These are phyloP conservation scores for Tetradesmus lagerheimii DNA, from an alignment of 139 green algal species.

Conservation along the genomic window DNA sequence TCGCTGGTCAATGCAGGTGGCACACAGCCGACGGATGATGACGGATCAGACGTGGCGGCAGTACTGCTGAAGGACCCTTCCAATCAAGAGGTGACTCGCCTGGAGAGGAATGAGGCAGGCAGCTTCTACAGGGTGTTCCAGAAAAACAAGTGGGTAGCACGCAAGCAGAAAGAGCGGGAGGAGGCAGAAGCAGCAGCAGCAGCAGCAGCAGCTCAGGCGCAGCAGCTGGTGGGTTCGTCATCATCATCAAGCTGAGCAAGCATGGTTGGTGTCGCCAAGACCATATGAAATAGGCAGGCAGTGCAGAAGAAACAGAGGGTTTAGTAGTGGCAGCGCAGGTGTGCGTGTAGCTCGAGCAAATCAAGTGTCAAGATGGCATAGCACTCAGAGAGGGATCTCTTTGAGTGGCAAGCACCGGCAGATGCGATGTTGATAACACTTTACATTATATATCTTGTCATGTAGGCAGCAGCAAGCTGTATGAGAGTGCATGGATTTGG, in stretches of 20 bases:
- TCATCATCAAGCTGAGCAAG: not conserved
- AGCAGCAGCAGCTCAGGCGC: not conserved
- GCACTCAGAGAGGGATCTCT: no score
- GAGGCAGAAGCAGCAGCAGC: not conserved
- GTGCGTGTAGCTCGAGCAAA: no score
- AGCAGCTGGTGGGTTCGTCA: not conserved
- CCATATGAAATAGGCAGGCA: no score
- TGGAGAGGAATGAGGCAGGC: conserved; percentile 66
- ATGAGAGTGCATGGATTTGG: no score
- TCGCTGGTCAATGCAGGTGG: conserved; percentile 49
- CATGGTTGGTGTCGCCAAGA: no score
- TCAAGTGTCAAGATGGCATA: no score
- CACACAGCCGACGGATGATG: conserved; percentile 10
- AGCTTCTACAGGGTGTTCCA: conserved; percentile 78
- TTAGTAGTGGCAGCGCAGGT: no score
- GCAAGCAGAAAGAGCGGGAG: conserved; percentile 46
- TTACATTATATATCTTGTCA: not conserved
- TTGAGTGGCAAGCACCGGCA: no score
- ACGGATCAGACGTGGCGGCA: conserved; percentile 61
- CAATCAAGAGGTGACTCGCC: conserved; percentile 18
- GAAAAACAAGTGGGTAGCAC: conserved; percentile 81
- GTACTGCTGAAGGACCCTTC: conserved; percentile 54
- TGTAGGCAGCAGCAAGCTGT: not conserved
- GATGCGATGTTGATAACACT: no score
- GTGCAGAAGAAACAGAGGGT: no score